These are phyloP conservation scores for Colletotrichum incanum DNA, from an alignment of 2,329 filamentous ascomycete species.

Conservation along the genomic window DNA sequence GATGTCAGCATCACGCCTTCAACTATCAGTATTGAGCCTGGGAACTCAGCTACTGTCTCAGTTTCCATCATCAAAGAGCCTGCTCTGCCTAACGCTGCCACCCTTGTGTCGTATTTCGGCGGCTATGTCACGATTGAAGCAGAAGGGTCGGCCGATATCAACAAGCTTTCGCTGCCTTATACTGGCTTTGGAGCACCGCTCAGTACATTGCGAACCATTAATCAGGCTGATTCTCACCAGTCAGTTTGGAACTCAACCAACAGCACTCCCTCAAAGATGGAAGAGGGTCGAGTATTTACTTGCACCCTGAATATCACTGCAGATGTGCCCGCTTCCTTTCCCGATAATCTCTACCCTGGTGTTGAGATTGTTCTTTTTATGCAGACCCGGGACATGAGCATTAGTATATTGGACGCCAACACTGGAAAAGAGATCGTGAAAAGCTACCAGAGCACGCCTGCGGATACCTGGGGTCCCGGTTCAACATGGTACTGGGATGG, in stretches of 20 bases:
- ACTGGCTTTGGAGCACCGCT: slow-evolving; percentile 28
- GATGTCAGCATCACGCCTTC: slow-evolving; percentile 15
- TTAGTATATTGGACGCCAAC: slow-evolving; percentile 7
- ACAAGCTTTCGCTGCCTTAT: slow-evolving; percentile 24
- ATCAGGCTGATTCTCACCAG: slow-evolving; percentile 12
- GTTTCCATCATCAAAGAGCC: slow-evolving; percentile 41
- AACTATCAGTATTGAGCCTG: slow-evolving; percentile 45
- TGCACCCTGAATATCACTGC: slow-evolving; percentile 12
- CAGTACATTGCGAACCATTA: slow-evolving; percentile 2
- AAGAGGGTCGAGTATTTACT: slow-evolving; percentile 10
- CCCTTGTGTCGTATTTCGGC: slow-evolving; percentile 49
- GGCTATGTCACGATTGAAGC: slow-evolving; percentile 49
- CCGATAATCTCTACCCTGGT: slow-evolving; percentile 13
- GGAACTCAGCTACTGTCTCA: slow-evolving; percentile 38
- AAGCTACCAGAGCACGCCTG: not conserved
- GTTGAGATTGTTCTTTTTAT: slow-evolving; percentile 8
- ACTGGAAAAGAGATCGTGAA: not conserved
- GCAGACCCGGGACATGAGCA: not conserved
- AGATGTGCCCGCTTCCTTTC: slow-evolving; percentile 16
- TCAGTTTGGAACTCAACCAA: slow-evolving; percentile 7
- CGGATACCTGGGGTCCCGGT: not conserved
- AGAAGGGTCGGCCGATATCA: slow-evolving; percentile 20
- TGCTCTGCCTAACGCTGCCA: slow-evolving; percentile 35
- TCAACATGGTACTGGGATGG: slow-evolving; percentile 32
- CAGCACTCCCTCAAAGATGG: not conserved